Evolutionary conservation across 768 basidiomycete species (phyloP).

Genomic region (Suillus bovinus): DNA sequence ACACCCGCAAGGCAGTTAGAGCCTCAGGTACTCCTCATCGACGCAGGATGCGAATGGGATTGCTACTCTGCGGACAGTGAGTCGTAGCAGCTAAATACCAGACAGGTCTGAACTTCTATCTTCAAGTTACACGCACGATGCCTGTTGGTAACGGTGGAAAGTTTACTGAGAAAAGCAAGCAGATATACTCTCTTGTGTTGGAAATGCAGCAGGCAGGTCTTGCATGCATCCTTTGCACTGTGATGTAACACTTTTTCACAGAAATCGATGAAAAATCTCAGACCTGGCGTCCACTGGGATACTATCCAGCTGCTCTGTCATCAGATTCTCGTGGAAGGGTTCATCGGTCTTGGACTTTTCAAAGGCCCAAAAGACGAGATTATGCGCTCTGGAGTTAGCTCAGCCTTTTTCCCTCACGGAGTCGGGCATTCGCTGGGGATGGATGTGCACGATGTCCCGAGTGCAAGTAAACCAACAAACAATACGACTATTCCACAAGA

Average conservation of each 20-base stretch:
- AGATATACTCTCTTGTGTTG: conserved; percentile 85
- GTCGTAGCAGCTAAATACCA: conserved; percentile 11
- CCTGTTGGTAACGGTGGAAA: conserved; percentile 93
- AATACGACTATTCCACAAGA: conserved; percentile 50
- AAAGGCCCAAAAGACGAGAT: conserved; percentile 69
- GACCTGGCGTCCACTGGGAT: conserved; percentile 90
- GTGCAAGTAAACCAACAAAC: conserved; percentile 69
- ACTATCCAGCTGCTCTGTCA: conserved; percentile 84
- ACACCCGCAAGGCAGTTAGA: conserved; percentile 39
- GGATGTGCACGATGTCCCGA: conserved; percentile 93
- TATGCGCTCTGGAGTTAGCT: conserved; percentile 70
- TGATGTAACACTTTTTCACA: conserved; percentile 26
- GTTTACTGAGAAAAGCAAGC: conserved; percentile 78
- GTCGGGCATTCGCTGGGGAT: conserved; percentile 88
- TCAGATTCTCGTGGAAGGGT: conserved; percentile 75
- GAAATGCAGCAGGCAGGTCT: conserved; percentile 79
- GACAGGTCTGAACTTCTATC: conserved; percentile 38
- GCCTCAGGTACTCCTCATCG: conserved; percentile 84
- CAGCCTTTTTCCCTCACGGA: conserved; percentile 95
- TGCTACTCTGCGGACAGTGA: conserved; percentile 67
- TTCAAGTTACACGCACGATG: conserved; percentile 75
- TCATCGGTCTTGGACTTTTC: conserved; percentile 86
- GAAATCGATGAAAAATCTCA: conserved; percentile 68
- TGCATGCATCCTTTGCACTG: background rate
- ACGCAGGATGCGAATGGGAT: conserved; percentile 91